Percentiles rank a stretch among this genome's conserved stretches.
Conservation (phyloP, 139 green algal species). For the Trebouxia sp. region DNA sequence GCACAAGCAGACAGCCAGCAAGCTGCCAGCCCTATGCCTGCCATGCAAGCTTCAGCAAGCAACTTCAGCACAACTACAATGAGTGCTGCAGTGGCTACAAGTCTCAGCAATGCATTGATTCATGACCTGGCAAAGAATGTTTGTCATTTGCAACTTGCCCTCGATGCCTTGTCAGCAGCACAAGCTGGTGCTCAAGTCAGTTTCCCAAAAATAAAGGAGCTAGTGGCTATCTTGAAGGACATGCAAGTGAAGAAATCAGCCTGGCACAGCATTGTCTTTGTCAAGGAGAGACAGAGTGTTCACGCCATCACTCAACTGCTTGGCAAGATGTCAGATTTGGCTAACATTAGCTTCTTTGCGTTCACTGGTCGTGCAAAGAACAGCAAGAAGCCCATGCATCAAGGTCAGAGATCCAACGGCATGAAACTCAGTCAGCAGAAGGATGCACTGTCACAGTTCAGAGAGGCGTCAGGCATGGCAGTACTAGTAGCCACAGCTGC, state of each 20-base stretch:
- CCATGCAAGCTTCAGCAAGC: not conserved
- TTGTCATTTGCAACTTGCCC: not conserved
- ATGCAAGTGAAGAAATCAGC: not conserved
- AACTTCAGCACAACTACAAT: not conserved
- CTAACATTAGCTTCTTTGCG: not conserved
- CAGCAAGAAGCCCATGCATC: not conserved
- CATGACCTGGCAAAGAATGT: not conserved
- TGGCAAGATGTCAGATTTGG: not conserved
- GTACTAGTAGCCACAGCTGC: conserved; percentile 8
- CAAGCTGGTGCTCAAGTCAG: not conserved
- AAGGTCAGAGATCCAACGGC: not conserved
- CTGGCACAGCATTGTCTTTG: conserved; percentile 19
- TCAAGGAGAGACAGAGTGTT: conserved; percentile 9
- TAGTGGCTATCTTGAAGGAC: not conserved
- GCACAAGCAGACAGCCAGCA: not conserved
- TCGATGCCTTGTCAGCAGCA: not conserved
- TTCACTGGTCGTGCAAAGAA: conserved; percentile 11
- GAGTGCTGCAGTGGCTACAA: not conserved
- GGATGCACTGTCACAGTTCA: not conserved
- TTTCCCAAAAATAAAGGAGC: conserved; percentile 11
- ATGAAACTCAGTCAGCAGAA: conserved; percentile 12
- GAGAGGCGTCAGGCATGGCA: not conserved
- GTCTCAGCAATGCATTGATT: not conserved
- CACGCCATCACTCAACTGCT: not conserved
- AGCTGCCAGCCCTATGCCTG: too few species aligned